Evolutionary conservation across 805 yeast species (phyloP), one percentile per base, ranked within the genome.

Genomic region (Tetrapisispora phaffii): DNA sequence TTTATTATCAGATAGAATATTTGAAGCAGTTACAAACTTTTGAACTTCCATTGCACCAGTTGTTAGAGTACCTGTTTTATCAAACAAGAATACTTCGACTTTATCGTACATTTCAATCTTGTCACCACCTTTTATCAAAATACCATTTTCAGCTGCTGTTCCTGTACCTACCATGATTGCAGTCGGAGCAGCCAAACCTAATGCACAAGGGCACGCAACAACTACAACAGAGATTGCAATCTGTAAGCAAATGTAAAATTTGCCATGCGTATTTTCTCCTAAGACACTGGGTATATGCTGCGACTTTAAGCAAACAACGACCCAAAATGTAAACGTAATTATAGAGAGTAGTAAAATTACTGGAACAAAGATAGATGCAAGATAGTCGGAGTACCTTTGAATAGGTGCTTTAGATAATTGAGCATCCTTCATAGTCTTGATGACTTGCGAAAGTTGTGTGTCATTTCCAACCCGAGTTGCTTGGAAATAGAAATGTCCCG

Each of bases 151-250:
- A 0, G 98, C 97, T 34, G 96, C 97, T 20, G 87, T 82, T 34
- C 98, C 98, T 2, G 97, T 90, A 8, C 97, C 98, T 2, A 93
- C 98, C 97, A 94, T 93, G 10, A 93, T 86, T 0, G 97, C 97
- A 1, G 98, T 94, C 1, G 99, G 99, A 0, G 97, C 95, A 3
- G 97, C 97, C 42, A 93, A 71, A 2, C 98, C 99, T 21, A 93
- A 67, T 0, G 98, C 97, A 73, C 98, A 93, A 0, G 99, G 99
- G 65, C 99, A 93, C 1, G 98, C 98, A 41, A 93, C 97, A 10
- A 93, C 96, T 51, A 94, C 77, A 5, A 93, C 98, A 7, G 95
- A 80, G 23, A 93, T 90, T 6, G 95, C 82, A 39, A 89, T 73
- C 55, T 84, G 80, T 46, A 94, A 63, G 58, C 90, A 82, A 4